Evolutionary conservation across 1,139 yeast species (phyloP), one percentile per base, ranked within the genome.

Genomic region (Hansenula sp.): DNA sequence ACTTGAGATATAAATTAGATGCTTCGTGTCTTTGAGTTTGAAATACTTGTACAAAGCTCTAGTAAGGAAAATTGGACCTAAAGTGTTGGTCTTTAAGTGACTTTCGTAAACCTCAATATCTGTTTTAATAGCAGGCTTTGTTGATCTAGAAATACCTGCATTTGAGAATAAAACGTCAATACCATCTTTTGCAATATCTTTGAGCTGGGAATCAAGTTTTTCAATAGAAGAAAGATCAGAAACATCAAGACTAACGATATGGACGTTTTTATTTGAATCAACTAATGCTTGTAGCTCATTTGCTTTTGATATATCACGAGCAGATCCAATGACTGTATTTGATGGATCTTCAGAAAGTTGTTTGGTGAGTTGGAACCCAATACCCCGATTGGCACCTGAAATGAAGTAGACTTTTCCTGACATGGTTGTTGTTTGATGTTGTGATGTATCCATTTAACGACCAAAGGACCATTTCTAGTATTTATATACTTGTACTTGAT

Each of bases 31-130:
- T 18, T 45, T 40, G 38, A 45, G 45, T 16, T 39, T 13, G 37
- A 61, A 35, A 29, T 50, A 45, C 6, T 57, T 56, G 24, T 53
- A 44, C n/a, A 58, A 38, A 10, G 46, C 44, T 42, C 53, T 48
- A 33, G 46, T 40, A 7, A 54, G 42, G 32, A 47, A 30, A 26
- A 60, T 44, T n/a, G 64, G 55, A 13, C 62, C 64, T n/a, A 57
- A 22, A 5, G 53, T 36, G 39, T 60, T 60, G 21, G 53, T 51
- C 3, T 7, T 32, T 25, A 34, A 43, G 25, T 38, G 41, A 2
- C 41, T 24, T 1, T 29, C 2, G 45, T 44, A 45, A 13, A 6
- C 5, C 19, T 29, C 8, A 18, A 13, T 11, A 9, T 29, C 20
- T 9, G 22, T 18, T 10, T 47, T 47, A 8, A 43, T 18, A 30